Base-by-base conservation (phyloP, 352 stramenopile species). In the Globisporangium heterothallicum region DNA sequence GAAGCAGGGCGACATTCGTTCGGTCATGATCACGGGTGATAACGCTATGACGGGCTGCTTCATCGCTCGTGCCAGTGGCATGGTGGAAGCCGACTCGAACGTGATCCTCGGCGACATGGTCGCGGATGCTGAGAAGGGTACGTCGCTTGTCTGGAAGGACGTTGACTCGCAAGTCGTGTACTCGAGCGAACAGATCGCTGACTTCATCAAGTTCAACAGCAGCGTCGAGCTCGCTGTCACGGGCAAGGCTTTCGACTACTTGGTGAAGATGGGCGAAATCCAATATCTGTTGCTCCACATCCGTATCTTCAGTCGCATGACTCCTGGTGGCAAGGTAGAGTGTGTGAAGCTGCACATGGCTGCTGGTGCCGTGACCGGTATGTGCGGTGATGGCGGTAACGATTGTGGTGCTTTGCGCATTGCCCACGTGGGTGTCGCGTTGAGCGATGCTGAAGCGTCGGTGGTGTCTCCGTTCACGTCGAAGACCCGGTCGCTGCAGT, bases 321-420 rank as follows among this genome's bases (percentile, higher is more conserved):
- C 78, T 0, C 83, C 81, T 6, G 58, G 63, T 22, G 77, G 66
- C 7, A 94, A 94, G 42, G 68, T 84, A 2, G 74, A 86, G n/a
- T 90, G 81, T 35, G 71, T 88, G 6, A 72, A 86, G 50, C 68
- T 81, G 18, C 72, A 84, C 63, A 89, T 88, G 61, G 58, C 49
- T 7, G 63, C 65, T 1, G 81, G 81, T 27, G 73, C 70, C 2
- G 78, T 94, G 7, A 88, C 76, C 8, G 79, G 75, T 7, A 94
- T 94, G 84, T 92, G 81, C 30, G 84, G 84, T 40, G 84, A 94
- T 43, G 84, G 84, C 36, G 86, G 86, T 12, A 97, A 97, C 58
- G 90, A 97, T 54, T 97, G 87, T 56, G 90, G 90, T 51, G 88
- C 88, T 25, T 63, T 97, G 13, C 90, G 88, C 60, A 85, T 92